A percentile compares a stretch with the other conserved stretches of the same genome.
Evolutionary conservation across 2,329 filamentous ascomycete species (phyloP).

Genomic region (Ophiognomonia clavigignenti-juglandacearum): DNA sequence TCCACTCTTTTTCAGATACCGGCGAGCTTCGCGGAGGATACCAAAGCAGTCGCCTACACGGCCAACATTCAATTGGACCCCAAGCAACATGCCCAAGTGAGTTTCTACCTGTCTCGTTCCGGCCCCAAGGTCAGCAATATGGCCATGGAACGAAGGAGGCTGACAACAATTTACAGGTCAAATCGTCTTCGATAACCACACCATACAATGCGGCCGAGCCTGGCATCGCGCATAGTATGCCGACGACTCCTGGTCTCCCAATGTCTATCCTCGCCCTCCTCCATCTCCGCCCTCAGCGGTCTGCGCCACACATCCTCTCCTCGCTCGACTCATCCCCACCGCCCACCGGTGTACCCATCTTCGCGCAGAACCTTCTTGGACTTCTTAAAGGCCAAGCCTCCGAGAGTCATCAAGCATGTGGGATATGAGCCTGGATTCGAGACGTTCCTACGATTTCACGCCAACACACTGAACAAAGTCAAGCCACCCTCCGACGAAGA

Average conservation of each 20-base stretch:
- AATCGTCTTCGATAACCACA: constrained; percentile 4
- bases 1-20: not conserved
- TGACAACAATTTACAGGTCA: constrained; percentile 5
- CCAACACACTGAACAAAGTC: constrained; percentile 56
- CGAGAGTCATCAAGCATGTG: constrained; percentile 55
- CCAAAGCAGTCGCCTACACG: not conserved
- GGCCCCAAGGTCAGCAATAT: not conserved
- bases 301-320: constrained; percentile 10
- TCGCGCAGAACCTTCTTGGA: constrained; percentile 42
- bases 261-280: constrained; percentile 31
- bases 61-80: constrained; percentile 5
- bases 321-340: not conserved
- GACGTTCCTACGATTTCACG: constrained; percentile 63
- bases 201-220: constrained; percentile 50
- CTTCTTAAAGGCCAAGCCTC: constrained; percentile 52
- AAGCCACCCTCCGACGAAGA: constrained; percentile 61
- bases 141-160: not conserved
- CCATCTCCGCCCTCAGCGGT: constrained; percentile 23
- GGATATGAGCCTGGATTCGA: constrained; percentile 67
- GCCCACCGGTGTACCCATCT: not conserved
- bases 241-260: constrained; percentile 48
- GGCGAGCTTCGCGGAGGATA: not conserved
- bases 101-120: not conserved
- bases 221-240: constrained; percentile 57
- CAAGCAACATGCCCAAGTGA: constrained; percentile 13